phyloP scores from a whole-genome alignment of 2,329 filamentous ascomycete genomes.

The Apiospora arundinis region DNA sequence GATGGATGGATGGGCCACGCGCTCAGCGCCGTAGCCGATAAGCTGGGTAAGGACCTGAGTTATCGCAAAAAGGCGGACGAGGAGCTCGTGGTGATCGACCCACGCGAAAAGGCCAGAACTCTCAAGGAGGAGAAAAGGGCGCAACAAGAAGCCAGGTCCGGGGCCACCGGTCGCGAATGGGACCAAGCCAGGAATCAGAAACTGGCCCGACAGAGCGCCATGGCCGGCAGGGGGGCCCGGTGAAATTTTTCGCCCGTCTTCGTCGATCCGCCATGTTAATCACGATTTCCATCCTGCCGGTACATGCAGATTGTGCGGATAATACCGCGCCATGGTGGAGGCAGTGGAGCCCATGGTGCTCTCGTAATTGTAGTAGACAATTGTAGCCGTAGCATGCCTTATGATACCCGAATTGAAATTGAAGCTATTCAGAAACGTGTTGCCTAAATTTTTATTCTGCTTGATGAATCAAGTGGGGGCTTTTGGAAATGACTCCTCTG shows the following conservation, averaged over 20 bases:
- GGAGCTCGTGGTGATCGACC: constrained; percentile 91
- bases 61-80: constrained; percentile 93
- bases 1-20: constrained; percentile 86
- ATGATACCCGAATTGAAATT: constrained; percentile 17
- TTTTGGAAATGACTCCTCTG: neutral
- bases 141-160: constrained; percentile 60
- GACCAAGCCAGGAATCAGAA: constrained; percentile 65
- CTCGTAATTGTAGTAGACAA: neutral
- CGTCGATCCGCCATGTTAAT: constrained; percentile 14
- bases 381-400: neutral
- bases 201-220: constrained; percentile 57
- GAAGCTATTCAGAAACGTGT: constrained; percentile 8
- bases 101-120: constrained; percentile 79
- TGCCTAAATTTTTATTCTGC: neutral
- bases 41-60: constrained; percentile 86
- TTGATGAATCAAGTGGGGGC: neutral
- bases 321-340: neutral
- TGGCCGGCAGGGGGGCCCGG: constrained; percentile 63
- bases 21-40: constrained; percentile 87
- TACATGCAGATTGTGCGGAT: neutral
- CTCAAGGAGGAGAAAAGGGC: constrained; percentile 70
- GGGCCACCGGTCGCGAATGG: constrained; percentile 61
- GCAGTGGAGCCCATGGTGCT: neutral
- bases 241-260: constrained; percentile 37
- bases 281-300: constrained; percentile 19